These are phyloP conservation scores for Ophiocordyceps camponoti-rufipedis DNA, from an alignment of 2,329 filamentous ascomycete genomes.

Conservation along the genomic window DNA sequence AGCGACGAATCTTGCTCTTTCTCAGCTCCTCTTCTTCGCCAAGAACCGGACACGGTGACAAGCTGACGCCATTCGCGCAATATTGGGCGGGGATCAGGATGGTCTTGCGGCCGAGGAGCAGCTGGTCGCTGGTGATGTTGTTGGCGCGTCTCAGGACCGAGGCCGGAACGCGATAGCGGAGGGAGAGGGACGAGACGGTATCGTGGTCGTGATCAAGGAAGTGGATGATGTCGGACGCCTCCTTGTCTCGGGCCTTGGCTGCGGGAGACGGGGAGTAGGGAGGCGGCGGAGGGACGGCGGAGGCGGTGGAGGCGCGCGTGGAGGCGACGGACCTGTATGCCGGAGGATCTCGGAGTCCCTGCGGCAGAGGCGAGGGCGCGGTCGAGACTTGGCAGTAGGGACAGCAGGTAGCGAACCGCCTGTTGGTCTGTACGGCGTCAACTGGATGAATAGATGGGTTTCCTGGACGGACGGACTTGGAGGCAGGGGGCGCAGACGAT, in stretches of 20 bases:
- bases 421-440: slow-evolving; percentile 32
- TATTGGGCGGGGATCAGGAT: slow-evolving; percentile 53
- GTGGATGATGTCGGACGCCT: slow-evolving; percentile 45
- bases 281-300: slow-evolving; percentile 15
- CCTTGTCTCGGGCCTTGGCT: slow-evolving; percentile 13
- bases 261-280: slow-evolving; percentile 19
- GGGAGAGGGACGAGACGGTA: slow-evolving; percentile 46
- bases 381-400: slow-evolving; percentile 63
- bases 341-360: slow-evolving; percentile 50
- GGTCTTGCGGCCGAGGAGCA: slow-evolving; percentile 50
- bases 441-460: neutral
- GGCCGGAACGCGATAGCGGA: slow-evolving; percentile 53
- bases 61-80: slow-evolving; percentile 46
- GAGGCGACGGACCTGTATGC: slow-evolving; percentile 31
- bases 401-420: slow-evolving; percentile 46
- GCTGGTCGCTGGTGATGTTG: slow-evolving; percentile 51
- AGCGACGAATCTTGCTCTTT: slow-evolving; percentile 53
- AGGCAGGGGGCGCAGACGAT: slow-evolving; percentile 57
- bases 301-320: slow-evolving; percentile 8
- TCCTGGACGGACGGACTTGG: slow-evolving; percentile 23
- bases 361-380: slow-evolving; percentile 34
- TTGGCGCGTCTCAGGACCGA: slow-evolving; percentile 46
- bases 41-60: slow-evolving; percentile 54
- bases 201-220: slow-evolving; percentile 56
- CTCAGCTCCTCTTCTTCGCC: slow-evolving; percentile 56